Conservation (phyloP, 495 filamentous ascomycete genomes). For the Aspergillus wentii region DNA sequence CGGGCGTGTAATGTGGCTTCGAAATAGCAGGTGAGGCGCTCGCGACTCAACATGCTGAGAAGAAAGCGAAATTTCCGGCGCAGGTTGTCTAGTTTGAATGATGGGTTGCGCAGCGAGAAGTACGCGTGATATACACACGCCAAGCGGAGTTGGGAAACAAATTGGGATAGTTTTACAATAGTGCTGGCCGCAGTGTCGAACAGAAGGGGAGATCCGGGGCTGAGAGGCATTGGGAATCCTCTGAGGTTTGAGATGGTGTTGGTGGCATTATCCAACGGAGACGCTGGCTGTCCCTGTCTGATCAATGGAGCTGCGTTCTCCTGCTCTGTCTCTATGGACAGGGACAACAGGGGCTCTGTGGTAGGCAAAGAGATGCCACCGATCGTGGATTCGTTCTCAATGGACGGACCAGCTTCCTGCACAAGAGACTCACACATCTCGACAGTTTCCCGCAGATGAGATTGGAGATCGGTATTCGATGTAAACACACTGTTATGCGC, state of each 20-base stretch:
- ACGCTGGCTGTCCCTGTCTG: too few relatives aligned
- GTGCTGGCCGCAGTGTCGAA: slow-evolving; percentile 18
- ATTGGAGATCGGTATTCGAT: slow-evolving; percentile 24
- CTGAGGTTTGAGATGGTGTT: background rate
- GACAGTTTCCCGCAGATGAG: slow-evolving; percentile 31
- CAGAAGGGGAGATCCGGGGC: background rate
- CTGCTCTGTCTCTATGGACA: too few relatives aligned
- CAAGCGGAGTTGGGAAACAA: slow-evolving; percentile 65
- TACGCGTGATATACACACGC: slow-evolving; percentile 56
- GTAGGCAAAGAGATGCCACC: too few relatives aligned
- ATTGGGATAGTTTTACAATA: slow-evolving; percentile 46
- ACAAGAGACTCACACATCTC: slow-evolving; percentile 21
- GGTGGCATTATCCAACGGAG: background rate
- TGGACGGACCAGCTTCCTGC: slow-evolving; percentile 10
- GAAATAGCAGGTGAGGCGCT: slow-evolving; percentile 44
- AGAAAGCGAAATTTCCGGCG: slow-evolving; percentile 62
- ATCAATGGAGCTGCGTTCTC: too few relatives aligned
- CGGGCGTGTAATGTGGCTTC: slow-evolving; percentile 20
- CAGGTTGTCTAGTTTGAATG: slow-evolving; percentile 43
- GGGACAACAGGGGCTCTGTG: background rate
- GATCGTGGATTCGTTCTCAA: too few relatives aligned
- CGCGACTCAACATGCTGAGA: slow-evolving; percentile 47
- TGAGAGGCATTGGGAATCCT: background rate
- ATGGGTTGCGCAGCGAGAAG: slow-evolving; percentile 47
- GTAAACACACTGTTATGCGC: slow-evolving; percentile 43